Evolutionary conservation across 768 basidiomycete genomes (phyloP).

Genomic region (Chalciporus sphaerocephalus): DNA sequence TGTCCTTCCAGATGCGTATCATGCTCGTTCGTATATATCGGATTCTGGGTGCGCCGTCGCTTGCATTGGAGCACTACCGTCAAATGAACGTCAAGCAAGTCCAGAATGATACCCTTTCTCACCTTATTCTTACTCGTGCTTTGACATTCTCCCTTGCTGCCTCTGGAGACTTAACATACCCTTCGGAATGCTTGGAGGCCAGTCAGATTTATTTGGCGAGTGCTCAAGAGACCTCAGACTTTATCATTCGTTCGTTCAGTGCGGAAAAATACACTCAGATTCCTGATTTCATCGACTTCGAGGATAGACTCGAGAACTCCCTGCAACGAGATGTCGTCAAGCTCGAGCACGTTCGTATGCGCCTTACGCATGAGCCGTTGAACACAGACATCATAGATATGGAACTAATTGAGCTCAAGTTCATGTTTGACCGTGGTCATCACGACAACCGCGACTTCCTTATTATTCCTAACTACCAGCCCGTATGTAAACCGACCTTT

Average conservation of each 20-base stretch:
- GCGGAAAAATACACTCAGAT: constrained; percentile 87
- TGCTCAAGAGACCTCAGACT: constrained; percentile 83
- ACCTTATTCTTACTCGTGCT: constrained; percentile 72
- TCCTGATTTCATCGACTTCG: constrained; percentile 78
- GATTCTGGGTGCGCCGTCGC: constrained; percentile 67
- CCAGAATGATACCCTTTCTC: constrained; percentile 86
- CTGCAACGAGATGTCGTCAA: constrained; percentile 79
- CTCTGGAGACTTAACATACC: constrained; percentile 69
- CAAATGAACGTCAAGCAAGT: constrained; percentile 76
- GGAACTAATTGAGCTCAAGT: constrained; percentile 81
- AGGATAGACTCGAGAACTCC: constrained; percentile 78
- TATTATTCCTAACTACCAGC: constrained; percentile 77
- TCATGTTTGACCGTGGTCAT: constrained; percentile 75
- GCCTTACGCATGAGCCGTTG: constrained; percentile 68
- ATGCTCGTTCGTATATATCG: constrained; percentile 80
- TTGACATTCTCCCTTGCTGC: constrained; percentile 76
- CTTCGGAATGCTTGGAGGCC: constrained; percentile 72
- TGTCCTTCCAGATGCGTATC: constrained; percentile 74
- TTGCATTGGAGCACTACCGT: constrained; percentile 76
- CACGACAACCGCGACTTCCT: constrained; percentile 85
- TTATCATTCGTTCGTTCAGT: constrained; percentile 72
- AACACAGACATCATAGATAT: constrained; percentile 70
- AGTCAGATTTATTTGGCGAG: constrained; percentile 80
- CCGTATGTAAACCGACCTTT: constrained; percentile 45
- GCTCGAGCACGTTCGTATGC: constrained; percentile 83